These are phyloP conservation scores for Asterella californica DNA, from an alignment of 225 moss, liverwort and hornwort genomes.

Conservation along the genomic window DNA sequence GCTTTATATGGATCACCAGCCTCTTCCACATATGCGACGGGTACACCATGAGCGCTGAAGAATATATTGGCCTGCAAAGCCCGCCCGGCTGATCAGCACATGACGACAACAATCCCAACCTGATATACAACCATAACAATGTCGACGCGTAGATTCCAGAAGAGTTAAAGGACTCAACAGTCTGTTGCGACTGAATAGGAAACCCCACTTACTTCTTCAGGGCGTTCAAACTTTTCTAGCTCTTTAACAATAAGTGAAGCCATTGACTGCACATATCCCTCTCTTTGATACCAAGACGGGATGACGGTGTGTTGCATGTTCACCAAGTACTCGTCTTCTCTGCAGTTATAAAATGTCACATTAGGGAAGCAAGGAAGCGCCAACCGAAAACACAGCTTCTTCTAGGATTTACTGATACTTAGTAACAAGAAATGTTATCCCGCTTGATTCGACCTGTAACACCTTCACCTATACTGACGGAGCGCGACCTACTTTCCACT, in stretches of 20 bases:
- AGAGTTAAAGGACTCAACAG: neutral
- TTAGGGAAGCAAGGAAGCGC: neutral
- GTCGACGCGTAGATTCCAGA: neutral
- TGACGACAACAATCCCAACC: neutral
- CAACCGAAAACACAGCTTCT: too few relatives aligned
- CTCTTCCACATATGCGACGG: slow-evolving; percentile 93
- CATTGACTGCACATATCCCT: slow-evolving; percentile 98
- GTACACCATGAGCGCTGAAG: slow-evolving; percentile 98
- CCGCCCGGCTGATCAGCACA: neutral
- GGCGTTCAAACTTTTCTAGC: slow-evolving; percentile 70
- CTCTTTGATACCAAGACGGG: slow-evolving; percentile 91
- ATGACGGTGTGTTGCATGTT: slow-evolving; percentile 99
- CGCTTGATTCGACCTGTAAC: neutral
- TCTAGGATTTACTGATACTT: too few relatives aligned
- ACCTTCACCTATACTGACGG: neutral
- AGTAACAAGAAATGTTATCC: neutral
- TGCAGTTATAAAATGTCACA: slow-evolving; percentile 24
- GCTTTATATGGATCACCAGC: slow-evolving; percentile 98
- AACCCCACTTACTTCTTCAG: slow-evolving; percentile 76
- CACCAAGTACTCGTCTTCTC: slow-evolving; percentile 95
- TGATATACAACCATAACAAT: neutral
- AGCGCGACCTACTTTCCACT: neutral
- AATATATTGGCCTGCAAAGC: slow-evolving; percentile 77
- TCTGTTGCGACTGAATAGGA: neutral
- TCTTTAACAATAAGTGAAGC: slow-evolving; percentile 84